Evolutionary conservation across 257 asterid species (phyloP), one percentile per base, ranked within the genome.

Genomic region (Anisodus acutangulus): DNA sequence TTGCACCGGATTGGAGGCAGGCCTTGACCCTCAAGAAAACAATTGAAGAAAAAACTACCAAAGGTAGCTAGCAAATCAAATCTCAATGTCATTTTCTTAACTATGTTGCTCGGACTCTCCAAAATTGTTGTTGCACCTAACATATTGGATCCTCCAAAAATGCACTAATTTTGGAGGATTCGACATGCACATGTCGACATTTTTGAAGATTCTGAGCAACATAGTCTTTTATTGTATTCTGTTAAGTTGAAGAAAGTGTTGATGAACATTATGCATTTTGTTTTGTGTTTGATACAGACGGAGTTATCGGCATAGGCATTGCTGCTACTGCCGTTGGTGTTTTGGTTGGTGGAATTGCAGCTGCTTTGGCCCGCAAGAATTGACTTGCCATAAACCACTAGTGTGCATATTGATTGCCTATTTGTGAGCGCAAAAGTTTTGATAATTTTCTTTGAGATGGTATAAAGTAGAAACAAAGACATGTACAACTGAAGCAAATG

Each of bases 1-100:
- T 89, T 83, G 95, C 91, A 79, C 99, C 99, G 1, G 95, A 92
- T 82, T 95, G 97, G 97, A 91, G 98, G 89, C 98, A 95, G 85
- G 99, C 98, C 13, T 85, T 85, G 91, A 87, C 90, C 78, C 97
- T 95, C 51, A 93, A 93, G 95, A 95, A 94, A 87, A 87, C 98
- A 55, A 87, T 95, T 83, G 98, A 95, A 89, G 98, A 94, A 57
- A 93, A 93, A 88, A 91, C 93, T 82, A 94, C 90, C 12, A 94
- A 94, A 90, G 98, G 99, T 91, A 82, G 35, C 35, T 0, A 31
- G 35, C 35, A 31, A 31, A 31, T 31, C 35, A 1, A 31, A 31
- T 31, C 35, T 31, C 35, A 31, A 31, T 31, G 35, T 31, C 35
- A 31, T 31, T 31, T 31, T 31, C 2, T 31, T 1, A 31, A 31